Conservation (phyloP, 441 rosid genomes). For the Euphorbia schlechtendalii region DNA sequence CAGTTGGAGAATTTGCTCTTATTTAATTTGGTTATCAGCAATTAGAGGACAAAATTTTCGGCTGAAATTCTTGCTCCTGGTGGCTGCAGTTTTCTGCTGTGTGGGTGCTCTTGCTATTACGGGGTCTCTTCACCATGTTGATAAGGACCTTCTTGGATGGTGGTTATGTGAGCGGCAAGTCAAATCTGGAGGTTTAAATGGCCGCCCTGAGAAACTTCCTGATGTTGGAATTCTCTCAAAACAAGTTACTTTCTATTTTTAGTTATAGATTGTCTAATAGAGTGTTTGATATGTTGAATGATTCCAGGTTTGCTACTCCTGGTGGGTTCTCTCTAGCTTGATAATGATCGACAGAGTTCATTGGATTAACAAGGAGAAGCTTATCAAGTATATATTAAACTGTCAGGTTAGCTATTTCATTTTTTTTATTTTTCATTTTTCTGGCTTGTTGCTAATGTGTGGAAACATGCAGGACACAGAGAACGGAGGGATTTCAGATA, state of each 20-base stretch:
- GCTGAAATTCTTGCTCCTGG: no score
- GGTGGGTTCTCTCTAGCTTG: slow-evolving; percentile 98
- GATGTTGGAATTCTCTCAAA: slow-evolving; percentile 52
- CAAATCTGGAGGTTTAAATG: slow-evolving; percentile 74
- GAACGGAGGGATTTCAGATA: slow-evolving; percentile 85
- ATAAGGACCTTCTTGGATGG: slow-evolving; percentile 92
- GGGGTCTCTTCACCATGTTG: slow-evolving; percentile 71
- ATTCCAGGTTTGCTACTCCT: slow-evolving; percentile 85
- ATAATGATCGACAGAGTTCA: slow-evolving; percentile 81
- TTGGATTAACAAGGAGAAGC: slow-evolving; percentile 81
- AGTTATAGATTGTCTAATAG: not conserved
- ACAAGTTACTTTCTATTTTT: not conserved
- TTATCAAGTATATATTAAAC: slow-evolving; percentile 62
- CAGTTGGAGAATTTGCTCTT: not conserved
- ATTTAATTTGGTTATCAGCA: no score
- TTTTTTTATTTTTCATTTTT: no score
- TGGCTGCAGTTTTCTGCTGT: slow-evolving; percentile 73
- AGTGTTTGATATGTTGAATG: slow-evolving; percentile 11
- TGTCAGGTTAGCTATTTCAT: slow-evolving; percentile 82
- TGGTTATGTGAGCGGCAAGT: slow-evolving; percentile 93
- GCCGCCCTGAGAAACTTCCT: slow-evolving; percentile 91
- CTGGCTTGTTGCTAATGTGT: not conserved
- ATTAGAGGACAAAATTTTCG: no score
- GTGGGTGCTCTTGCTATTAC: slow-evolving; percentile 87
- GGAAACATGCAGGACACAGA: slow-evolving; percentile 49